Base-by-base conservation (phyloP, 1,284 basidiomycete genomes). In the Ustilago xerochloae region DNA sequence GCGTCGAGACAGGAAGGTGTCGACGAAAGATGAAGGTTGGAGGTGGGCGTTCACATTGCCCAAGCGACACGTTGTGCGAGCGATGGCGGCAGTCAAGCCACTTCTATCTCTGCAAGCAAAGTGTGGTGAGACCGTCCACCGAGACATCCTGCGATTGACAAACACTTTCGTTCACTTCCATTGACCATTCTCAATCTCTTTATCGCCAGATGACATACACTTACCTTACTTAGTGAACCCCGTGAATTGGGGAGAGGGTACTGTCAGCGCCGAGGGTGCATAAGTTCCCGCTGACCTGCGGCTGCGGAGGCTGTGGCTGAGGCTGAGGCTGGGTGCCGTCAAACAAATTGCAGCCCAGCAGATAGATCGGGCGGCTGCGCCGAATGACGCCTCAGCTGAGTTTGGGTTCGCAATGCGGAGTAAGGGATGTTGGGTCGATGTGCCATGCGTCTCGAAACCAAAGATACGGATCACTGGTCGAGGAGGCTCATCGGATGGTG, bases 401-500 rank as follows among this genome's bases (percentile, higher is more conserved):
- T 43, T 43, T 35, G 47, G 8, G 16, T 29, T n/a, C 4, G 30
- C 20, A 3, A 47, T 15, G 41, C 41, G 41, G 22, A 20, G 41
- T 5, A 10, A 24, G 16, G 18, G 24, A 20, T n/a, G 20, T 33
- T 26, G 26, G 52, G 32, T n/a, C 41, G 66, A 63, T 59, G 66
- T 45, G 60, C 60, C 66, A 68, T 59, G 38, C 66, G 66, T 68
- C 66, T 68, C 66, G 26, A 24, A 53, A 47, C 62, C 49, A 63
- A 53, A 15, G 36, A 36, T 38, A 26, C 26, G 43, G 49, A 32
- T 58, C 54, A 57, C 36, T 22, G 57, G 57, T 58, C 49, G 61
- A 65, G 68, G 68, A 71, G 68, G 68, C 68, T 46, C 68, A 62
- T 65, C 63, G 39, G 53, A 58, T 50, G 51, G 62, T 53, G 16